Percentiles rank a stretch among this genome's conserved stretches.
phyloP scores from a whole-genome alignment of 1,284 basidiomycete species.

The Rhodotorula sp. region DNA sequence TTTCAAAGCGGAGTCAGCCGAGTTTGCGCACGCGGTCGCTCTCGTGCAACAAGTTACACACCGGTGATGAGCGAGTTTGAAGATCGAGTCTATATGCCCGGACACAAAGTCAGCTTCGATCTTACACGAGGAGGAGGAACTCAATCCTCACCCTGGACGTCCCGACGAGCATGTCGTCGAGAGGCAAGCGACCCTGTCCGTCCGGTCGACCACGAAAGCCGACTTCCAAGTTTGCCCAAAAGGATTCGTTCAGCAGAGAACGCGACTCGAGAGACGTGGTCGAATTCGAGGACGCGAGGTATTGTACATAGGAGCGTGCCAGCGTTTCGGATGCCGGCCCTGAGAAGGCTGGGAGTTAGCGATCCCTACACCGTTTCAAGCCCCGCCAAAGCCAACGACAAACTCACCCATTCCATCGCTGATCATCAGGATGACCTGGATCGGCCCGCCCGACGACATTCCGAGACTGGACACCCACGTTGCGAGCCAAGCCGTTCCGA shows the following conservation, averaged over 20 bases:
- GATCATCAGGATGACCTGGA: slow-evolving; percentile 51
- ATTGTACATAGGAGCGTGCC: slow-evolving; percentile 46
- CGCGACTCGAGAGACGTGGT: slow-evolving; percentile 2
- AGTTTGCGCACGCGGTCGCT: not conserved
- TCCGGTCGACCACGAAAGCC: slow-evolving; percentile 14
- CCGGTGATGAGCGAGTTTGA: slow-evolving; percentile 49
- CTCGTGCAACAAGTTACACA: not conserved
- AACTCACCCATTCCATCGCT: slow-evolving; percentile 48
- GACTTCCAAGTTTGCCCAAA: slow-evolving; percentile 19
- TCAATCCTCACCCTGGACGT: slow-evolving; percentile 37
- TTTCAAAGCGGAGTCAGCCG: not conserved
- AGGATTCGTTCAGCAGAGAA: slow-evolving; percentile 20
- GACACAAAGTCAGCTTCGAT: not conserved
- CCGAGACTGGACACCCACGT: slow-evolving; percentile 20
- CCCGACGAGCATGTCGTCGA: slow-evolving; percentile 50
- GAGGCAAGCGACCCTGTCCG: slow-evolving; percentile 31
- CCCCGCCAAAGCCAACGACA: not conserved
- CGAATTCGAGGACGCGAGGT: slow-evolving; percentile 40
- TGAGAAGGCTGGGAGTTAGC: slow-evolving; percentile 17
- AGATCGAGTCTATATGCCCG: slow-evolving; percentile 43
- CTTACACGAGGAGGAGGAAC: no score
- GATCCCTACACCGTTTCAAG: not conserved
- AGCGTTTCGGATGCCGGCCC: slow-evolving; percentile 46
- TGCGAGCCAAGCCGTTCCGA: slow-evolving; percentile 1
- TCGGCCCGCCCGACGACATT: slow-evolving; percentile 21